Evolutionary conservation across 1,139 yeast genomes (phyloP), one percentile per base, ranked within the genome.

Genomic region (Sugiyamaella grinbergsii): DNA sequence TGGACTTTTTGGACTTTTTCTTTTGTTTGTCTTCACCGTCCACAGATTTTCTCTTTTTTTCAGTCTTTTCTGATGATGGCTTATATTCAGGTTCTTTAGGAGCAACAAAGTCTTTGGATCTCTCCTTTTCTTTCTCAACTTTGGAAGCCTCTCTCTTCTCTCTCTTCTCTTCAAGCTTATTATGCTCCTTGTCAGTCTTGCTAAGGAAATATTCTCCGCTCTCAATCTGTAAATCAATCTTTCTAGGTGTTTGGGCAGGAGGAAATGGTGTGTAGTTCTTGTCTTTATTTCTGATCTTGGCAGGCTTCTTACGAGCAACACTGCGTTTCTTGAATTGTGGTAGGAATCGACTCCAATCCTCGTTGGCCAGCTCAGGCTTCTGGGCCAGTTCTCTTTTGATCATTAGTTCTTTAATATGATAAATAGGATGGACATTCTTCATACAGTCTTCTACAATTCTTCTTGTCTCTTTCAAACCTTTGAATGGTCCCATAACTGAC

Each of bases 201-300:
- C 89, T 88, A 72, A 93, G 77, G 81, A 93, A 93, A 74, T 89
- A 93, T 70, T 94, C 98, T 80, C 99, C 99, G 75, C 95, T 84
- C 72, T 93, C 98, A 71, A 94, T 90, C 73, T 91, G 95, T 68
- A 91, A 75, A 80, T 94, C 99, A 71, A 94, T 78, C 86, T 93
- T 91, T 77, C 98, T 85, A 66, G 98, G 98, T 61, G 81, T 80
- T 72, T 89, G 99, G 53, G 89, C 88, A 60, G 98, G 98, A 72
- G 99, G 99, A 90, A 94, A 94, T 66, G 98, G 98, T 28, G 98
- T 93, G 79, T 93, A 93, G 2, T 81, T 84, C 72, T 83, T 89
- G 86, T 86, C 61, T 74, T 79, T 64, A 54, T 75, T 78, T 57
- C 70, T 71, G 58, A 74, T 71, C 69, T 79, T 79, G 74, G 81